These are phyloP conservation scores for Kodamaea kaohsiungensis DNA, from an alignment of 805 yeast species.

Conservation along the genomic window DNA sequence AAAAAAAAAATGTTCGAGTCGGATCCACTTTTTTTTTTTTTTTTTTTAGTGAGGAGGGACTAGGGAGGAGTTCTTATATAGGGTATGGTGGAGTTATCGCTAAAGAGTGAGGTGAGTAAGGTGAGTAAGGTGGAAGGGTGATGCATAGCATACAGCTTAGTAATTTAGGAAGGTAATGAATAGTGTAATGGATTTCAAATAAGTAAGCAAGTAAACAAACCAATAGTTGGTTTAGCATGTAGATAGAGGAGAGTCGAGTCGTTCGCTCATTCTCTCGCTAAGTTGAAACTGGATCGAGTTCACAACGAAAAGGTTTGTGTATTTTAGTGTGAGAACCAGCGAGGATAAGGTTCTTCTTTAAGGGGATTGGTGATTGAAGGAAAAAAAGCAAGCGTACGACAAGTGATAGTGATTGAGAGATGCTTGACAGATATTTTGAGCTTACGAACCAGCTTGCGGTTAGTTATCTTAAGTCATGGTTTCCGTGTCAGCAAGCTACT, in stretches of 20 bases:
- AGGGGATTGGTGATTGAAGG: background rate
- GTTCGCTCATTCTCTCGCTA: background rate
- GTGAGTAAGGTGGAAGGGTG: too few relatives aligned
- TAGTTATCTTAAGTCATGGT: constrained; percentile 18
- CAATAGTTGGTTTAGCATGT: too few relatives aligned
- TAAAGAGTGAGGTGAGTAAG: too few relatives aligned
- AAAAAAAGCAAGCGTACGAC: background rate
- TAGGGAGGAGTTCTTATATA: too few relatives aligned
- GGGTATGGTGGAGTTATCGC: too few relatives aligned
- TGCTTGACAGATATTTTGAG: constrained; percentile 21
- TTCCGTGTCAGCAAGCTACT: constrained; percentile 11
- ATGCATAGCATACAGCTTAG: too few relatives aligned
- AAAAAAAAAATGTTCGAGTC: background rate
- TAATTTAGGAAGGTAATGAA: too few relatives aligned
- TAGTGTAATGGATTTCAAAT: too few relatives aligned
- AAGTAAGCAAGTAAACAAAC: too few relatives aligned
- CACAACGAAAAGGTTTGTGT: background rate
- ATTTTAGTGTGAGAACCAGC: background rate
- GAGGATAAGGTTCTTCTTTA: background rate
- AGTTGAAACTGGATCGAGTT: background rate
- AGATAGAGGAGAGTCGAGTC: too few relatives aligned
- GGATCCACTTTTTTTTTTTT: background rate
- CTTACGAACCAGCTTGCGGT: constrained; percentile 22
- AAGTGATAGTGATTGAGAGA: background rate
- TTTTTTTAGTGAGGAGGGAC: background rate